A percentile compares a stretch with the other conserved stretches of the same genome.
These are phyloP conservation scores for Suillus weaverae DNA, from an alignment of 768 basidiomycete species.

Conservation along the genomic window DNA sequence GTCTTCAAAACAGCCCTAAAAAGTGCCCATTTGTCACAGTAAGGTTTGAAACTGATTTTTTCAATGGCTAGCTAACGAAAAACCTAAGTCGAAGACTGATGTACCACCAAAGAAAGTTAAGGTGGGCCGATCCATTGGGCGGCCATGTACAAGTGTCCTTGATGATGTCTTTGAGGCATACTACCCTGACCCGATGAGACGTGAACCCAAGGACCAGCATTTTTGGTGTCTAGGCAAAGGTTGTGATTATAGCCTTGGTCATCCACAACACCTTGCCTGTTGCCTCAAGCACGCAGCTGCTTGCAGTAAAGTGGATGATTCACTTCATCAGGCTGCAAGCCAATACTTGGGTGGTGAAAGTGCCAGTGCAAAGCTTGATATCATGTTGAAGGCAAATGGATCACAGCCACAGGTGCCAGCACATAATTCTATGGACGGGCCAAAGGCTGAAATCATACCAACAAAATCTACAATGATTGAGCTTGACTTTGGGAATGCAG, in stretches of 20 bases:
- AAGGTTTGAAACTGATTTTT: too few relatives aligned
- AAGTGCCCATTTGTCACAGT: too few relatives aligned
- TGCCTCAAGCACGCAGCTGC: neutral
- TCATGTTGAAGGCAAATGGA: neutral
- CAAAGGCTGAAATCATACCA: too few relatives aligned
- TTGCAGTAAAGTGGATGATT: neutral
- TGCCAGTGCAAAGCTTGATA: neutral
- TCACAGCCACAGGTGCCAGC: neutral
- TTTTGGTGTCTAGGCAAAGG: neutral
- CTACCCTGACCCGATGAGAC: neutral
- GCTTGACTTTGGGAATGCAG: neutral
- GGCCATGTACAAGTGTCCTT: too few relatives aligned
- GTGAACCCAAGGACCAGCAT: neutral
- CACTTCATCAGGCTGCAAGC: neutral
- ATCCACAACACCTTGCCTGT: neutral
- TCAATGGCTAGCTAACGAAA: too few relatives aligned
- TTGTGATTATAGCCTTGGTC: neutral
- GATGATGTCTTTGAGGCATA: too few relatives aligned
- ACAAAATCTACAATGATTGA: neutral
- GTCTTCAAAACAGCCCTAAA: too few relatives aligned
- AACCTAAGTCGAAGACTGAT: too few relatives aligned
- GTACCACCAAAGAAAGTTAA: too few relatives aligned
- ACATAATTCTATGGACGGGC: too few relatives aligned
- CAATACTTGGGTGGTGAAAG: neutral
- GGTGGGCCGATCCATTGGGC: too few relatives aligned